Evolutionary conservation across 2,329 filamentous ascomycete species (phyloP), one percentile per base, ranked within the genome.

Genomic region (Rhexocercosporidium sp.): DNA sequence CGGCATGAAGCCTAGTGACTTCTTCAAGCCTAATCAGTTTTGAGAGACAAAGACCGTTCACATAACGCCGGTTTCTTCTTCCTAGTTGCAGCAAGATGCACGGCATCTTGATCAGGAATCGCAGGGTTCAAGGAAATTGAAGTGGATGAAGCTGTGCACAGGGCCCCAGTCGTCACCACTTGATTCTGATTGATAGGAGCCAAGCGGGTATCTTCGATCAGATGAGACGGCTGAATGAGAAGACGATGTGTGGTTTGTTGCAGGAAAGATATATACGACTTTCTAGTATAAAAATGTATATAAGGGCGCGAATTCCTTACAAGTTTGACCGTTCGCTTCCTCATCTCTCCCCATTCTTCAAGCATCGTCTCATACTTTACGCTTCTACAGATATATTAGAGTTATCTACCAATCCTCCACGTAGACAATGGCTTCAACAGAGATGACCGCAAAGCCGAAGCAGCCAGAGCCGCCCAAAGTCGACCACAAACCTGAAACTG

Each of bases 261-360:
- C n/a, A n/a, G n/a, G n/a, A n/a, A n/a, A n/a, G n/a, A n/a, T n/a
- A n/a, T n/a, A n/a, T n/a, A n/a, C n/a, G n/a, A n/a, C n/a, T n/a
- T n/a, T n/a, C n/a, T n/a, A n/a, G n/a, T n/a, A n/a, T n/a, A n/a
- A n/a, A n/a, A n/a, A n/a, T n/a, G n/a, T n/a, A n/a, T n/a, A n/a
- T n/a, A 60, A 46, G 37, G n/a, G 37, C 37, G 3, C 3, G 57
- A 59, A 31, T 59, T 62, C 25, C 57, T 31, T 66, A 31, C n/a
- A n/a, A 53, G 56, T 62, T 68, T 60, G 25, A 49, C 41, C 20
- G 41, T 49, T 49, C 41, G 39, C 59, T 49, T n/a, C 20, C 20
- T 63, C 54, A 64, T 27, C 29, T 47, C 56, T 61, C 39, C 53
- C 18, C 47, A 51, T 46, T 66, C 53, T 34, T 57, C 25, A 27